Base-by-base conservation (phyloP, 805 yeast species). In the Lachancea meyersii region DNA sequence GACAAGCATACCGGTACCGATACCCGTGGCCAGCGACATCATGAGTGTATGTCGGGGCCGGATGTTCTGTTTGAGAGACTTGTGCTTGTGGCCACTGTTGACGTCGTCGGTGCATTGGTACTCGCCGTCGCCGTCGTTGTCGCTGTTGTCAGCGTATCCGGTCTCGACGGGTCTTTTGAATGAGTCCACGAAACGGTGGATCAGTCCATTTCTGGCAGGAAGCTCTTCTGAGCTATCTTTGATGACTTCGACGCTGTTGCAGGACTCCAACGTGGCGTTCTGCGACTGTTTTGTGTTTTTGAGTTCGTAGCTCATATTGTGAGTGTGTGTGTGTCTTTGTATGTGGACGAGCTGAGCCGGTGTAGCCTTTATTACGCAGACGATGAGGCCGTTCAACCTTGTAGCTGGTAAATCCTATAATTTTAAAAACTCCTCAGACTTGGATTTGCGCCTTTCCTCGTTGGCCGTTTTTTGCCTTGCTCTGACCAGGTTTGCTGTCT, bases 11-110 rank as follows among this genome's bases (percentile, higher is more conserved):
- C 86, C 86, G 5, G 93, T 81, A 56, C 95, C 96, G 48, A 86
- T 81, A 40, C 91, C 82, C 43, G 93, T 89, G 46, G 91, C 93
- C 44, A 86, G 70, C 30, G 94, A 87, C 54, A 86, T 82, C 78
- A 84, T 77, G 47, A 78, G 74, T 47, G 80, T 75, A 50, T 82
- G 88, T 38, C 75, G 58, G 23, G 64, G 57, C 32, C 58, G 53
- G 50, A 56, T 36, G 41, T 64, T 56, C 44, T 67, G 65, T 32
- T 63, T 60, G 44, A 65, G 48, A 11, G 38, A 20, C 38, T 42
- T 42, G 45, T 42, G 44, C 14, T 35, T 41, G 24, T 30, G 21
- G 34, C 28, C 23, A 6, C 16, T n/a, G 34, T 40, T 36, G 31
- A 19, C 28, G 28, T 18, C 20, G 26, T 18, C 17, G 35, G 31